phyloP scores from a whole-genome alignment of 352 stramenopile genomes.

The Pythium coloratum region DNA sequence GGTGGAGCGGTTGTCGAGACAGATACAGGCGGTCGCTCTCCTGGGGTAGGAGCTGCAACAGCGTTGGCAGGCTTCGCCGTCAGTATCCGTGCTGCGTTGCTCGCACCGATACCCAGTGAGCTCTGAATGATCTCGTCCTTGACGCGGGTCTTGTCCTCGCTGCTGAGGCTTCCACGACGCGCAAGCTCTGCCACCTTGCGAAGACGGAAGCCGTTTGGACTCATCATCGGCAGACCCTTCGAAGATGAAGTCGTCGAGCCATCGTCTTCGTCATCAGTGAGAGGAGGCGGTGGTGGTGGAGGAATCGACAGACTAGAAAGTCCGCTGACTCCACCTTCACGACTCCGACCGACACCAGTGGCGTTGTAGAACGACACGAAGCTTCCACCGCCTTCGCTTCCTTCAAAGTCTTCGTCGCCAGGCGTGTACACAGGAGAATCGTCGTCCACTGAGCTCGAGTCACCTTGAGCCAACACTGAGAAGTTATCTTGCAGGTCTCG shows the following conservation, averaged over 20 bases:
- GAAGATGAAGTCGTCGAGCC: conserved; percentile 58
- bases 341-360: conserved; percentile 31
- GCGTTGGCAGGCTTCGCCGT: conserved; percentile 38
- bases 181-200: conserved; percentile 81
- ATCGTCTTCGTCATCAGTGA: conserved; percentile 70
- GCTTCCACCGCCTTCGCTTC: conserved; percentile 56
- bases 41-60: conserved; percentile 16
- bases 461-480: conserved; percentile 35
- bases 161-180: conserved; percentile 75
- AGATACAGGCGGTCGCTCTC: conserved; percentile 30
- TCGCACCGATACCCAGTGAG: conserved; percentile 74
- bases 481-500: conserved; percentile 50
- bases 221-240: conserved; percentile 80
- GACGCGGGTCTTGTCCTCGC: conserved; percentile 77
- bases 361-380: conserved; percentile 85
- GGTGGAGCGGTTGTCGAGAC: conserved; percentile 32
- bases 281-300: conserved; percentile 57
- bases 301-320: conserved; percentile 59
- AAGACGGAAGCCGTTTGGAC: conserved; percentile 69
- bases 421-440: conserved; percentile 45
- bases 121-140: conserved; percentile 90
- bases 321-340: conserved; percentile 32
- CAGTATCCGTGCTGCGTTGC: conserved; percentile 57
- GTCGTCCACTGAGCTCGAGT: conserved; percentile 31
- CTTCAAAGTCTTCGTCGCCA: conserved; percentile 70